Evolutionary conservation across 306 rosid genomes (phyloP).

Genomic region (Inga oerstediana): DNA sequence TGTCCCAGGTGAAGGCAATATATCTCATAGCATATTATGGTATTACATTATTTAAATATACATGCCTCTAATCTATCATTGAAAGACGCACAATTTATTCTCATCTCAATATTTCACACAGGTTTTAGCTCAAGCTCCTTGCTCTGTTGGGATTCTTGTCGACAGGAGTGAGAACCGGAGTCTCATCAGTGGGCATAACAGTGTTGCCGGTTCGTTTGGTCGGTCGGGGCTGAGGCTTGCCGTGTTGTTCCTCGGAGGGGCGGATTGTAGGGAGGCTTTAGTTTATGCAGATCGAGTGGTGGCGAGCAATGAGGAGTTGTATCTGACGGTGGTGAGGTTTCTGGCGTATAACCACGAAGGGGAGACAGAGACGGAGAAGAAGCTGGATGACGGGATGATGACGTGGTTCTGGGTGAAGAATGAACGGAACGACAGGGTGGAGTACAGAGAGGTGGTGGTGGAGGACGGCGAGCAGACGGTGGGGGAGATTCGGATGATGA

Average conservation of each 20-base stretch:
- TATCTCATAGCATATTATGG: no score
- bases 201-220: not conserved
- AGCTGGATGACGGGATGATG: conserved; percentile 79
- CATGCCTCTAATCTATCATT: no score
- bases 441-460: conserved; percentile 69
- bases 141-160: conserved; percentile 74
- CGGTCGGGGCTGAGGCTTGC: conserved; percentile 18
- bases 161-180: conserved; percentile 46
- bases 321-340: conserved; percentile 59
- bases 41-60: no score
- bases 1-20: not conserved
- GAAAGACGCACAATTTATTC: no score
- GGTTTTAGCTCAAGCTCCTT: conserved; percentile 67
- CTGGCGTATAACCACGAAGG: conserved; percentile 49
- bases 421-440: conserved; percentile 56
- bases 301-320: conserved; percentile 35
- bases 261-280: conserved; percentile 83
- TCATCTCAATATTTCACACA: no score
- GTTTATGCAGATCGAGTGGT: conserved; percentile 68
- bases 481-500: conserved; percentile 52
- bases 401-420: conserved; percentile 94
- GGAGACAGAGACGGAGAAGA: conserved; percentile 71
- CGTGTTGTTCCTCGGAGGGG: conserved; percentile 71
- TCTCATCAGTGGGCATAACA: not conserved
- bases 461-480: conserved; percentile 67